A percentile compares a stretch with the other conserved stretches of the same genome.
These are phyloP conservation scores for Anthoceros angustus DNA, from an alignment of 225 moss, liverwort and hornwort species.

Conservation along the genomic window DNA sequence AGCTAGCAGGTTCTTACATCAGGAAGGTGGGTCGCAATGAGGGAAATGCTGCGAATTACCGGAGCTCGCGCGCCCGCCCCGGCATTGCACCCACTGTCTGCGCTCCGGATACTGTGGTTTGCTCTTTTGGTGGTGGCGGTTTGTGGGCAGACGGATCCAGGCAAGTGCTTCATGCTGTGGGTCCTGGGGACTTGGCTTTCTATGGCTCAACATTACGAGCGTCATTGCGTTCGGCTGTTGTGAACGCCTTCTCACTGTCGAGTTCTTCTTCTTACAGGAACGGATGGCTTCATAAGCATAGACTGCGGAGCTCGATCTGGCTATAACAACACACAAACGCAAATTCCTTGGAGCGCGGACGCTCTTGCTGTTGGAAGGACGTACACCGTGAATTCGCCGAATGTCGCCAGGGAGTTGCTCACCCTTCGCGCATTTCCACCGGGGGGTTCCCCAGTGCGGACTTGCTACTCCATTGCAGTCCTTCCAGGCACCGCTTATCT, in stretches of 20 bases:
- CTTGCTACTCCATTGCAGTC: neutral
- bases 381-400: neutral
- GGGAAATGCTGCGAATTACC: too few relatives aligned
- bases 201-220: too few relatives aligned
- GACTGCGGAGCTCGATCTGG: neutral
- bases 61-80: too few relatives aligned
- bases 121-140: neutral
- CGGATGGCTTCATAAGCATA: neutral
- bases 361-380: neutral
- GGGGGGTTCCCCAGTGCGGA: neutral
- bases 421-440: neutral
- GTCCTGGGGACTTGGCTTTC: too few relatives aligned
- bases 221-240: neutral
- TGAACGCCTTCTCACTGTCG: neutral
- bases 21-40: too few relatives aligned
- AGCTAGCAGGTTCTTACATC: too few relatives aligned
- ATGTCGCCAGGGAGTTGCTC: neutral
- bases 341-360: neutral
- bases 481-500: neutral
- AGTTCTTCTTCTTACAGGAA: neutral
- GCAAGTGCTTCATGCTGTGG: neutral
- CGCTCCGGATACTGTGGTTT: neutral
- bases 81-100: too few relatives aligned
- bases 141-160: slow-evolving; percentile 1
- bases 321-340: neutral